Base-by-base conservation (phyloP, 2,329 filamentous ascomycete genomes). In the Xylariaceae sp. region DNA sequence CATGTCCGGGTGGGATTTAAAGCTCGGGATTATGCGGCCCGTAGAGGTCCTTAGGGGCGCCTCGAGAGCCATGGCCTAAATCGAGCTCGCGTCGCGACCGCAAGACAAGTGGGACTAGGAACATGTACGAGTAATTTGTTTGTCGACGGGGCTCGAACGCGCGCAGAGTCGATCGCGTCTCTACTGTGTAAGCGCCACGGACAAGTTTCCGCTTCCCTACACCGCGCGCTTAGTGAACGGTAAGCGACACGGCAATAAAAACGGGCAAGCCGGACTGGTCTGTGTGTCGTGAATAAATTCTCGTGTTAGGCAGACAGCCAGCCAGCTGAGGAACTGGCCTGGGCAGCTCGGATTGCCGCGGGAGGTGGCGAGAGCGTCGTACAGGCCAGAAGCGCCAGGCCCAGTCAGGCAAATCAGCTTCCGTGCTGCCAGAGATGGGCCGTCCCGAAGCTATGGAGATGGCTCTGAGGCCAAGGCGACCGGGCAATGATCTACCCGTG, bases 21-120 rank as follows among this genome's bases (percentile, higher is more conserved):
- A 82, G 61, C 76, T 72, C 56, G 81, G 80, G 73, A 81, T 77
- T 65, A 82, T 73, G 73, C 76, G 82, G 70, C 80, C 82, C 60
- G 82, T 82, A 62, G 86, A 88, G 62, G 84, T 82, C 69, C 84
- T 78, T 67, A 88, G 72, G 61, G 85, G 84, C 70, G 80, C 84
- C 74, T 84, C 80, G 71, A 86, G 77, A 72, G 83, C 83, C 82
- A 85, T 85, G 73, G 65, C 70, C 66, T 65, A 42, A 52, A 51
- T 48, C 50, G 15, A 62, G 58, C 44, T 56, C 44, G 57, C 55
- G 18, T n/a, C 60, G 54, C 57, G 62, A 62, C 60, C 61, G 57
- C 64, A 58, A 59, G 50, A 58, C 8, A n/a, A 51, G 34, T 8
- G 57, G 63, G 62, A 60, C 60, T 54, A 62, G 48, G 37, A 52